phyloP scores from a whole-genome alignment of 495 filamentous ascomycete genomes.

The Neurospora sp. region DNA sequence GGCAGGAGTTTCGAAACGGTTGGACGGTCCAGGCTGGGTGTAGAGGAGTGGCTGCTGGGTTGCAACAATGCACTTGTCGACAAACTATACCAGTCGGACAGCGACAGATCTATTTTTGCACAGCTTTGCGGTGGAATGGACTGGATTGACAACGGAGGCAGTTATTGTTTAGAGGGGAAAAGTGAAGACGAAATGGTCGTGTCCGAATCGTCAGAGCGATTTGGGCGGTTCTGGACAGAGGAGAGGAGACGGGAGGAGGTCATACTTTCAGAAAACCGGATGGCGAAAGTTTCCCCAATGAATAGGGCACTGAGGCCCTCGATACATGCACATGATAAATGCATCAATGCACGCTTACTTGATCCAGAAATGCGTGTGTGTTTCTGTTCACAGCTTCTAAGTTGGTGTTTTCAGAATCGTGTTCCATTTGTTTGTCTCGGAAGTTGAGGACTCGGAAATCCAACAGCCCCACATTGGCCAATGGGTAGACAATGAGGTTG shows the following conservation, averaged over 20 bases:
- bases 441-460: neutral
- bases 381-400: neutral
- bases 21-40: neutral
- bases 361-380: neutral
- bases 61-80: neutral
- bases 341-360: neutral
- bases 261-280: neutral
- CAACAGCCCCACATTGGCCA: neutral
- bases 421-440: neutral
- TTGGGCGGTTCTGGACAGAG: neutral
- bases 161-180: neutral
- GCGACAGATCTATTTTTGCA: neutral
- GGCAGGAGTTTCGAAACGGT: neutral
- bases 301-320: neutral
- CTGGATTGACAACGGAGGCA: neutral
- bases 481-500: neutral
- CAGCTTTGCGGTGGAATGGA: neutral
- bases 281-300: neutral
- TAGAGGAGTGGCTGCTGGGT: neutral
- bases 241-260: neutral
- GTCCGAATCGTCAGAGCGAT: neutral
- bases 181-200: neutral
- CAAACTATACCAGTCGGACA: neutral
- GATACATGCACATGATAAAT: neutral
- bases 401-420: neutral